These are phyloP conservation scores for Mycothermus thermophilus DNA, from an alignment of 495 filamentous ascomycete species.

Conservation along the genomic window DNA sequence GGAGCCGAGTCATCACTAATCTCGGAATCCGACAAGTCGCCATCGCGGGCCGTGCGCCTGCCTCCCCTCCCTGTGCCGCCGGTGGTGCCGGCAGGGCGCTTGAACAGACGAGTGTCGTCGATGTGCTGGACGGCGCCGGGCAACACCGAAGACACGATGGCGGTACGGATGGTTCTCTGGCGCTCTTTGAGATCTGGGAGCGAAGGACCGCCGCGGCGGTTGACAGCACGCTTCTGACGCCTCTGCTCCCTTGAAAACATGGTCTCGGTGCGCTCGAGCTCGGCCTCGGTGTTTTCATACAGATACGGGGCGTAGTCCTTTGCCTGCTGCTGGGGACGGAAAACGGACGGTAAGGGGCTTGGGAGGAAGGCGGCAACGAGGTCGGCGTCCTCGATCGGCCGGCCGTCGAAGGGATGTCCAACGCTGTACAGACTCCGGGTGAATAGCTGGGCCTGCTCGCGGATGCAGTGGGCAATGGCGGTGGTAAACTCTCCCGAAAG, in stretches of 20 bases:
- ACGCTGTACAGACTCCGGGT: slow-evolving; percentile 86
- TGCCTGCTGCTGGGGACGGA: slow-evolving; percentile 76
- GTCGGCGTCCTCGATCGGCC: slow-evolving; percentile 83
- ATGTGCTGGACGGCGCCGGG: slow-evolving; percentile 68
- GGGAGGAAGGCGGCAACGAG: slow-evolving; percentile 72
- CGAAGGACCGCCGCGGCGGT: slow-evolving; percentile 84
- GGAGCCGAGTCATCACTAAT: slow-evolving; percentile 77
- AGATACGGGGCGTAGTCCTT: slow-evolving; percentile 89
- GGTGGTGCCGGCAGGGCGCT: slow-evolving; percentile 34
- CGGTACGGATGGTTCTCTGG: slow-evolving; percentile 76
- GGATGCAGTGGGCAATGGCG: slow-evolving; percentile 91
- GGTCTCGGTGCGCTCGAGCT: slow-evolving; percentile 80
- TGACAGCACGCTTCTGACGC: slow-evolving; percentile 87
- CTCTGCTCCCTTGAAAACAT: slow-evolving; percentile 87
- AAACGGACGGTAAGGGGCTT: slow-evolving; percentile 66
- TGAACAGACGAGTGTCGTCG: slow-evolving; percentile 78
- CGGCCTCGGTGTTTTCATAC: slow-evolving; percentile 83
- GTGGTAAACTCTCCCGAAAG: slow-evolving; percentile 94
- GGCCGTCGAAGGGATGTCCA: slow-evolving; percentile 86
- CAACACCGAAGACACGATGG: slow-evolving; percentile 80
- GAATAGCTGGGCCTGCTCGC: slow-evolving; percentile 88
- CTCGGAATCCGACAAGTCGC: slow-evolving; percentile 75
- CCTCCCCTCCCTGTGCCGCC: slow-evolving; percentile 42
- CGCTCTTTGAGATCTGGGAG: slow-evolving; percentile 92
- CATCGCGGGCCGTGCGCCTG: slow-evolving; percentile 42